These are phyloP conservation scores for Microsporum canis DNA, from an alignment of 2,329 filamentous ascomycete species.

Conservation along the genomic window DNA sequence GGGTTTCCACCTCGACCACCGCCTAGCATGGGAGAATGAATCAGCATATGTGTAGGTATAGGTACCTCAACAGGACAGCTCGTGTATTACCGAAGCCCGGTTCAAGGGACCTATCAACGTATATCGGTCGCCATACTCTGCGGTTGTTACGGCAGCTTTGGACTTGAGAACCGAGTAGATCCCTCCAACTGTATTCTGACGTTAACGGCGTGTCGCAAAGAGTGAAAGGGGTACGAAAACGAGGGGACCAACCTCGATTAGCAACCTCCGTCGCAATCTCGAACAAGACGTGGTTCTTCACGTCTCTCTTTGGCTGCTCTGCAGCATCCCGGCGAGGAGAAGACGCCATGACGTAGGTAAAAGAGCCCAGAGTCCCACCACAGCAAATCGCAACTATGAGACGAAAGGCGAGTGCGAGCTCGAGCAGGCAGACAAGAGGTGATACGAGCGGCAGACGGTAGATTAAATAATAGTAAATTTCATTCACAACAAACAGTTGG, in stretches of 20 bases:
- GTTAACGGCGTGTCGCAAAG: neutral
- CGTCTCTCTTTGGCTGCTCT: constrained; percentile 48
- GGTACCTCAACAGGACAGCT: neutral
- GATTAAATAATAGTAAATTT: neutral
- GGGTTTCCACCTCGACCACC: constrained; percentile 91
- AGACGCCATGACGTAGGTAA: constrained; percentile 12
- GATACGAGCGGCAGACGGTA: neutral
- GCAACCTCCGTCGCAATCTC: constrained; percentile 96
- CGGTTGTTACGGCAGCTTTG: constrained; percentile 92
- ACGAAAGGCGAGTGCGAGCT: neutral
- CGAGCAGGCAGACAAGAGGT: neutral
- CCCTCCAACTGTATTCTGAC: constrained; percentile 59
- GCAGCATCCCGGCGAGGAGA: constrained; percentile 44
- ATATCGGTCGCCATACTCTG: constrained; percentile 96
- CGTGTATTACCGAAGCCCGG: constrained; percentile 58
- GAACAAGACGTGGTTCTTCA: constrained; percentile 92
- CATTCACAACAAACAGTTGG: neutral
- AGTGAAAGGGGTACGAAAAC: neutral
- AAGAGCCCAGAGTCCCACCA: neutral
- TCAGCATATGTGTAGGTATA: neutral
- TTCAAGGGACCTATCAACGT: constrained; percentile 92
- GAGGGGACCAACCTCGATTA: constrained; percentile 58
- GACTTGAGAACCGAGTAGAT: constrained; percentile 99
- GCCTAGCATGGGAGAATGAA: constrained; percentile 46
- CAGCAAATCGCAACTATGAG: neutral